Evolutionary conservation across 257 asterid genomes (phyloP).

Genomic region (Solanum dulcamara): DNA sequence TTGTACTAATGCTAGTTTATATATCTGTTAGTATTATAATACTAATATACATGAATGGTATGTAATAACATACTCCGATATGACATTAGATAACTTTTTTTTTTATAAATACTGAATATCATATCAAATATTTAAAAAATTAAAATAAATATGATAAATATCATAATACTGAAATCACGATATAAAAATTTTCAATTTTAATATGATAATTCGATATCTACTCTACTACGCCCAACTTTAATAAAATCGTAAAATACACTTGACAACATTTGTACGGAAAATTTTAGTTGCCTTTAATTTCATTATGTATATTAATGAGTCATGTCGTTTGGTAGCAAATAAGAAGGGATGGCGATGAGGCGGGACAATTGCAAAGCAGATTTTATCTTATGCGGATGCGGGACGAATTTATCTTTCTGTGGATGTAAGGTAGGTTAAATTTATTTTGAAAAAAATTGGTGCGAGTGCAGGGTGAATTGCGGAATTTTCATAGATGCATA

Average conservation of each 20-base stretch:
- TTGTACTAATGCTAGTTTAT: background rate
- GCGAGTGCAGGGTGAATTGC: too few species aligned
- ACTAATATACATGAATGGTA: too few species aligned
- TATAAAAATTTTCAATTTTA: background rate
- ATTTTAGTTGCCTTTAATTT: background rate
- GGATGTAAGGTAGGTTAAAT: too few species aligned
- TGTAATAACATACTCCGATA: background rate
- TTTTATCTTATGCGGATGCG: too few species aligned
- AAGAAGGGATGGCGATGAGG: background rate
- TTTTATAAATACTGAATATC: background rate
- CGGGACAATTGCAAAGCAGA: too few species aligned
- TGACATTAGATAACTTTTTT: background rate
- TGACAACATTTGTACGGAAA: background rate
- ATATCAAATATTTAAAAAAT: background rate
- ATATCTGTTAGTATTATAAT: background rate
- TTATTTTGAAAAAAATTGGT: too few species aligned
- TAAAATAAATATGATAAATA: too few species aligned
- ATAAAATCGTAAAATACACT: background rate
- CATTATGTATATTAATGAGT: background rate
- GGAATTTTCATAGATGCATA: too few species aligned
- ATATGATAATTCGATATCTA: background rate
- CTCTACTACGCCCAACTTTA: background rate
- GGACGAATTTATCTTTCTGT: too few species aligned
- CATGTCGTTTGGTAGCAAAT: background rate
- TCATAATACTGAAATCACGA: background rate